Base-by-base conservation (phyloP, 2,329 filamentous ascomycete species). In the Fusarium nygamai region DNA sequence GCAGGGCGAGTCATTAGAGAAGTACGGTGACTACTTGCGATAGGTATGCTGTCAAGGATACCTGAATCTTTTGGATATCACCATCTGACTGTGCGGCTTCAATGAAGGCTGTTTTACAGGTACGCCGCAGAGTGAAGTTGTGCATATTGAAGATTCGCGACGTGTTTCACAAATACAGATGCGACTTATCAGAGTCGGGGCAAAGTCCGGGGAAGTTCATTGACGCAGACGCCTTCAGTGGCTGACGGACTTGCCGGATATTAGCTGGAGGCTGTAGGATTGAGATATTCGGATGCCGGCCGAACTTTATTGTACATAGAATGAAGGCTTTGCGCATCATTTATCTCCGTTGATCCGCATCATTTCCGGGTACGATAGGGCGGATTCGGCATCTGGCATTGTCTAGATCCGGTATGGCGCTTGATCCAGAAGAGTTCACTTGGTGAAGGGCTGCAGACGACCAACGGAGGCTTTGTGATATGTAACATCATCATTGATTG, bases 391-490 rank as follows among this genome's bases (percentile, higher is more conserved):
- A 24, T 14, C 29, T 13, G 8, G 29, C 8, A 33, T 7, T 5
- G 8, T 31, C 51, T 41, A 3, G 24, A n/a, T 59, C 19, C 10
- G 31, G 31, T 5, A 48, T 27, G 19, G 41, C 31, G 31, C n/a
- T 11, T 0, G 1, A 0, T 20, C 31, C 22, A 5, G 29, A 47
- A 1, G 19, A 10, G 1, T 10, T 36, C 13, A 22, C 1, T 16
- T 22, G 13, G 1, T 5, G 8, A 5, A 17, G 13, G 7, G n/a
- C 4, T 22, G 14, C 5, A 13, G 11, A 33, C 2, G 6, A 10
- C 8, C 7, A 4, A 19, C 10, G 24, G 0, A 9, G 31, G 53
- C 11, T 8, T 2, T 14, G 8, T 33, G 20, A 57, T 33, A 12
- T 33, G 27, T 22, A 4, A 20, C n/a, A 13, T 33, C 3, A 33